Percentiles rank a stretch among this genome's conserved stretches.
phyloP scores from a whole-genome alignment of 805 yeast species.

The Barnettozyma wickerhamii region DNA sequence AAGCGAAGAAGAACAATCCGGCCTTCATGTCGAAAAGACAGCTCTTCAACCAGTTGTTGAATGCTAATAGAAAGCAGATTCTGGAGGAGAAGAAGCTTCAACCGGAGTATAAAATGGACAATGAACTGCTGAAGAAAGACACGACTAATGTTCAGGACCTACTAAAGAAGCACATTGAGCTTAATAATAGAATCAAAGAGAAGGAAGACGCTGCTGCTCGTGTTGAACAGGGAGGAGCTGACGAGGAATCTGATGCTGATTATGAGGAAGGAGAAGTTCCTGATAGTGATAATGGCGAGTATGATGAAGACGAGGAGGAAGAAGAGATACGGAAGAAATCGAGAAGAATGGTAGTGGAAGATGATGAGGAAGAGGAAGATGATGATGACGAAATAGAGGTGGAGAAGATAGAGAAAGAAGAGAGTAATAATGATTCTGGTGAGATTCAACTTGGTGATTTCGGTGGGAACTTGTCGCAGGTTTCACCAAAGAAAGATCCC shows the following conservation, averaged over 20 bases:
- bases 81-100: slow-evolving; percentile 44
- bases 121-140: slow-evolving; percentile 21
- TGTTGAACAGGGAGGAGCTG: slow-evolving; percentile 13
- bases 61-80: slow-evolving; percentile 44
- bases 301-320: slow-evolving; percentile 7
- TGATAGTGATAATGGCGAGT: slow-evolving; percentile 18
- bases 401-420: not conserved
- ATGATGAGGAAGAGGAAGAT: slow-evolving; percentile 14
- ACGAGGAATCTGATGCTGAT: slow-evolving; percentile 8
- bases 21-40: slow-evolving; percentile 21
- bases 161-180: slow-evolving; percentile 20
- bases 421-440: not conserved
- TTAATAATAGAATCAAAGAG: slow-evolving; percentile 26
- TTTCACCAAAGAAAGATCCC: too few species aligned
- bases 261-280: slow-evolving; percentile 20
- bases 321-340: slow-evolving; percentile 10
- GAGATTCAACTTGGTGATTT: slow-evolving; percentile 20
- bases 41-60: slow-evolving; percentile 34
- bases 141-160: slow-evolving; percentile 21
- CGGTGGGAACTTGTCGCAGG: slow-evolving; percentile 23
- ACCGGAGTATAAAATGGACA: slow-evolving; percentile 37
- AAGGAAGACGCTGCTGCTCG: slow-evolving; percentile 29
- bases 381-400: slow-evolving; percentile 1
- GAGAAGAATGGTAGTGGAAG: slow-evolving; percentile 11
- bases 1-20: slow-evolving; percentile 12